A percentile compares a stretch with the other conserved stretches of the same genome.
Conservation (phyloP, 805 yeast species). For the Myxozyma vanderwaltii region DNA sequence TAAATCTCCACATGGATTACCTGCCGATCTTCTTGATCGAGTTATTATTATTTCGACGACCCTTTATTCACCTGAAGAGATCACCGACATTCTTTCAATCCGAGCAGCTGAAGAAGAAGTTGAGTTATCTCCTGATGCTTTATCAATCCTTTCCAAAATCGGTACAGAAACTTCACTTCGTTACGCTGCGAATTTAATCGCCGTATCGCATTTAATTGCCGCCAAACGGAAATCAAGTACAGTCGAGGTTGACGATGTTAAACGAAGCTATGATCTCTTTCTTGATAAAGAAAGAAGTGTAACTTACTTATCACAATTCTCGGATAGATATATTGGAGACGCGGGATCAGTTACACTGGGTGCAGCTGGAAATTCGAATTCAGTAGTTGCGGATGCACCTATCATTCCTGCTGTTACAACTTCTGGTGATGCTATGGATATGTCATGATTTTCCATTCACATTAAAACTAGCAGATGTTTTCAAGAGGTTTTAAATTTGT, state of each 20-base stretch:
- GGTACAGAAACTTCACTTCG: slow-evolving; percentile 89
- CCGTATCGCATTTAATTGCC: slow-evolving; percentile 87
- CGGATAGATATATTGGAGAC: slow-evolving; percentile 74
- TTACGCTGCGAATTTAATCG: slow-evolving; percentile 86
- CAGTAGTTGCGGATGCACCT: slow-evolving; percentile 16
- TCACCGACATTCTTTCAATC: slow-evolving; percentile 79
- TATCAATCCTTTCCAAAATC: slow-evolving; percentile 83
- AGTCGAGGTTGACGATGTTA: slow-evolving; percentile 79
- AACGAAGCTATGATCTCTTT: slow-evolving; percentile 75
- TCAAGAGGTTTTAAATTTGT: background rate
- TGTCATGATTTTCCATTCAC: slow-evolving; percentile 18
- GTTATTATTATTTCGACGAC: slow-evolving; percentile 87
- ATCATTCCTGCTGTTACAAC: slow-evolving; percentile 10
- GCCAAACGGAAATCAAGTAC: slow-evolving; percentile 69
- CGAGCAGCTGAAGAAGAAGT: slow-evolving; percentile 95
- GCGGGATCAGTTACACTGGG: slow-evolving; percentile 49
- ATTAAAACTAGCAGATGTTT: no score
- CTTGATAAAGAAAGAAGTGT: slow-evolving; percentile 89
- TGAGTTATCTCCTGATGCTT: slow-evolving; percentile 76
- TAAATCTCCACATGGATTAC: slow-evolving; percentile 97
- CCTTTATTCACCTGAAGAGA: slow-evolving; percentile 77
- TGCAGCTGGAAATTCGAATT: slow-evolving; percentile 9
- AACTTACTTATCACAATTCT: slow-evolving; percentile 71
- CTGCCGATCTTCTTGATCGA: slow-evolving; percentile 91
- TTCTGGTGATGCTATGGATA: slow-evolving; percentile 18